Base-by-base conservation (phyloP, 805 yeast genomes). In the Lipomyces sp. region DNA sequence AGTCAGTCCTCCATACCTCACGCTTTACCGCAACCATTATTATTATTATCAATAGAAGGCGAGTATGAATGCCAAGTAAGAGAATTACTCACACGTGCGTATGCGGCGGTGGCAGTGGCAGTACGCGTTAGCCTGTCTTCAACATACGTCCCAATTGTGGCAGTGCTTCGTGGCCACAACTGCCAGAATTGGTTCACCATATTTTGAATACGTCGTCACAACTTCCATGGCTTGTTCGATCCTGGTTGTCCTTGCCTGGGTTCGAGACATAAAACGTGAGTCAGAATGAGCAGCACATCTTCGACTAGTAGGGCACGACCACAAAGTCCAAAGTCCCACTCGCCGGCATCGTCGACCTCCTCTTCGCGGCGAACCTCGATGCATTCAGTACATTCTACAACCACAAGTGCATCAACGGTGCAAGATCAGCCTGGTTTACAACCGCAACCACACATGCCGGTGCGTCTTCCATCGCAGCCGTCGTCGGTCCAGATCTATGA, bases 401-500 rank as follows among this genome's bases (percentile, higher is more conserved):
- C 67, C 42, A 57, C 67, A 18, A 50, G 64, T 18, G 56, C 60
- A 2, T 56, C 63, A 11, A 66, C 69, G 15, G 33, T 65, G 57
- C 15, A 51, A 5, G 69, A 63, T 18, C 60, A 62, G 4, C 55
- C 37, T 10, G 53, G 10, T 39, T 13, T 34, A 39, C 42, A 33
- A 18, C 53, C 51, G 24, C 59, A 34, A 50, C 57, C 63, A 2
- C 39, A 37, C n/a, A 48, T 66, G 51, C 70, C 70, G 13, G 54
- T 50, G n/a, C 53, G 70, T 42, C 55, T 66, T 33, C 70, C 70
- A 4, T 53, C 70, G 4, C 70, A 60, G 58, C 70, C 68, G 34
- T 59, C 65, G 29, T 60, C 69, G 7, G 65, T 57, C 30, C 70
- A 75, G 45, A 85, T 76, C 2, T 74, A 67, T 57, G 79, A 76